These are phyloP conservation scores for Stephania cephalantha DNA, from an alignment of 164 flowering plant genomes.

Conservation along the genomic window DNA sequence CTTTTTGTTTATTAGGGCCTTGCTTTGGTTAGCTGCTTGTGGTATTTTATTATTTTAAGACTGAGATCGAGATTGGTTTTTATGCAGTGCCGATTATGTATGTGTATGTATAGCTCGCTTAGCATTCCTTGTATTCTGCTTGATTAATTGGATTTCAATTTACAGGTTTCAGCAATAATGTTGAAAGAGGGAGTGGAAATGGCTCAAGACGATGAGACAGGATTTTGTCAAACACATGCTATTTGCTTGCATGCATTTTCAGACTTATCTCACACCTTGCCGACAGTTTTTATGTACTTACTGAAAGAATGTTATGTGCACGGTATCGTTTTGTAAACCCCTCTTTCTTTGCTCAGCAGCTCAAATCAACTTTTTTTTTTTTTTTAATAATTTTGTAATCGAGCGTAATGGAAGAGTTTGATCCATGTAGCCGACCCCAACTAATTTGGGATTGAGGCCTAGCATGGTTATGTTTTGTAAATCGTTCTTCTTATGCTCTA, in stretches of 20 bases:
- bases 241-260: conserved; percentile 56
- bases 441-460: too few species aligned
- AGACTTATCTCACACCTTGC: conserved; percentile 55
- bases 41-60: not conserved
- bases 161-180: conserved; percentile 36
- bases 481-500: too few species aligned
- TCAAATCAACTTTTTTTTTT: too few species aligned
- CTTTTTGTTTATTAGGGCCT: not conserved
- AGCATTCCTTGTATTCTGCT: not conserved
- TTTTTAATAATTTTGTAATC: too few species aligned
- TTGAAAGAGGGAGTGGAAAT: conserved; percentile 24
- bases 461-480: too few species aligned
- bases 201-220: conserved; percentile 12
- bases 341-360: not conserved
- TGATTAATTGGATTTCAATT: conserved; percentile 5
- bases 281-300: conserved; percentile 70
- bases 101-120: too few species aligned
- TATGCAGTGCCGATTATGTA: not conserved
- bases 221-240: conserved; percentile 22
- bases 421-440: too few species aligned
- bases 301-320: conserved; percentile 64
- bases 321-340: conserved; percentile 38
- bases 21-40: not conserved
- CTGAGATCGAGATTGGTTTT: not conserved
- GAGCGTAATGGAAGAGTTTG: too few species aligned